These are phyloP conservation scores for Boletellus sp. DNA, from an alignment of 768 basidiomycete genomes.

Conservation along the genomic window DNA sequence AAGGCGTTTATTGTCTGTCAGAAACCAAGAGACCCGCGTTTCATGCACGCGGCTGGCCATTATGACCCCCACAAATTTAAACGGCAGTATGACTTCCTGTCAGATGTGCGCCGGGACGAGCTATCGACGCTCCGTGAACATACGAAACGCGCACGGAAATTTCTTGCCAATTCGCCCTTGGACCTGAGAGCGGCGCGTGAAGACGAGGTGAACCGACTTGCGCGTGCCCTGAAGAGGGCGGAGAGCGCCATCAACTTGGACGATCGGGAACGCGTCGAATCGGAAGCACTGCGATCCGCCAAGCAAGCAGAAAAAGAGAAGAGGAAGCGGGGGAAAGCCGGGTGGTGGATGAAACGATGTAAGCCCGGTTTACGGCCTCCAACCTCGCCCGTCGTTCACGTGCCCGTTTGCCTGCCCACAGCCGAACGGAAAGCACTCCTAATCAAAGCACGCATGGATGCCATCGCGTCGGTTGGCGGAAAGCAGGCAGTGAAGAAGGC, in stretches of 20 bases:
- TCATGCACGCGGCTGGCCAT: conserved; percentile 67
- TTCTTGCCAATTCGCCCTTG: conserved; percentile 56
- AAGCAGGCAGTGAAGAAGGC: conserved; percentile 80
- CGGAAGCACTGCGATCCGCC: conserved; percentile 51
- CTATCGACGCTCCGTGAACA: conserved; percentile 60
- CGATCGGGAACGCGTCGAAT: conserved; percentile 64
- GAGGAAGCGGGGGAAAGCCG: conserved; percentile 69
- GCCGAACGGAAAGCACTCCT: conserved; percentile 77
- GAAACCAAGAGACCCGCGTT: conserved; percentile 86
- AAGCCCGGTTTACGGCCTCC: conserved; percentile 23
- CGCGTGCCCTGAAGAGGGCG: conserved; percentile 67
- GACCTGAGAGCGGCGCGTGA: conserved; percentile 58
- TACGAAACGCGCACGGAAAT: conserved; percentile 64
- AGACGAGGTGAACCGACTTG: conserved; percentile 65
- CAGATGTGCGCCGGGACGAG: conserved; percentile 61
- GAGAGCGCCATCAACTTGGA: conserved; percentile 78
- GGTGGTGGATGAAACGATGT: conserved; percentile 87
- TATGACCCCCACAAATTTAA: conserved; percentile 64
- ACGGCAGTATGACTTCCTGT: conserved; percentile 71
- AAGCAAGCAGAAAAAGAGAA: conserved; percentile 54
- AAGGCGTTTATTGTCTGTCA: conserved; percentile 25
- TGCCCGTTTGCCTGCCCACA: conserved; percentile 28
- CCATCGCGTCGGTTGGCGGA: conserved; percentile 73
- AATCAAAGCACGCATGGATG: conserved; percentile 73
- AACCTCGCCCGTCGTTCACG: neutral